Evolutionary conservation across 306 rosid genomes (phyloP).

Genomic region (Prunus kanzakura): DNA sequence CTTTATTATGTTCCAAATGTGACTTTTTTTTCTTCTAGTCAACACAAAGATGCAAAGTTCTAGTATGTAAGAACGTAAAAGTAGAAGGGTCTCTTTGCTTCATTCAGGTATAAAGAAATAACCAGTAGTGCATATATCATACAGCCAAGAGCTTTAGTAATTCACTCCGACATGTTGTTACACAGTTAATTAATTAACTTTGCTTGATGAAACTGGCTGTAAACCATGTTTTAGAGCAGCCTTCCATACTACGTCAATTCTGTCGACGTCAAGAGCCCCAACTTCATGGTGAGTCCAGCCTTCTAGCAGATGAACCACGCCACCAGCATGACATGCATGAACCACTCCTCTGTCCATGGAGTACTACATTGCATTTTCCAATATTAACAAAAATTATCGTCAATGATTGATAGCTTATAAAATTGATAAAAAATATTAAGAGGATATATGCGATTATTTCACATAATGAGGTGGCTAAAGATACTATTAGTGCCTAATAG

Average conservation of each 20-base stretch:
- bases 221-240: slow-evolving; percentile 88
- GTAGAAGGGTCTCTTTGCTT: too few relatives aligned
- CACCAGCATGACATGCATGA: slow-evolving; percentile 98
- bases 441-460: too few relatives aligned
- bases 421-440: too few relatives aligned
- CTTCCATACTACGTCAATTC: slow-evolving; percentile 90
- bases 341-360: slow-evolving; percentile 96
- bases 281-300: slow-evolving; percentile 97
- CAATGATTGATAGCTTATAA: too few relatives aligned
- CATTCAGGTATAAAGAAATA: neutral
- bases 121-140: neutral
- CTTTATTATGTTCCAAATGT: too few relatives aligned
- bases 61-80: too few relatives aligned
- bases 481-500: too few relatives aligned
- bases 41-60: too few relatives aligned
- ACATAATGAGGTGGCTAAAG: too few relatives aligned
- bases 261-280: slow-evolving; percentile 78
- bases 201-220: slow-evolving; percentile 52
- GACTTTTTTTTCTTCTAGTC: too few relatives aligned
- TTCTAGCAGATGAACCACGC: slow-evolving; percentile 83
- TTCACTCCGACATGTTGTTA: neutral
- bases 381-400: neutral
- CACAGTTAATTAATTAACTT: neutral
- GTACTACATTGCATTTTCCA: slow-evolving; percentile 42
- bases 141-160: neutral